These are phyloP conservation scores for Nothomitra cinnamomea DNA, from an alignment of 2,329 filamentous ascomycete species.

Conservation along the genomic window DNA sequence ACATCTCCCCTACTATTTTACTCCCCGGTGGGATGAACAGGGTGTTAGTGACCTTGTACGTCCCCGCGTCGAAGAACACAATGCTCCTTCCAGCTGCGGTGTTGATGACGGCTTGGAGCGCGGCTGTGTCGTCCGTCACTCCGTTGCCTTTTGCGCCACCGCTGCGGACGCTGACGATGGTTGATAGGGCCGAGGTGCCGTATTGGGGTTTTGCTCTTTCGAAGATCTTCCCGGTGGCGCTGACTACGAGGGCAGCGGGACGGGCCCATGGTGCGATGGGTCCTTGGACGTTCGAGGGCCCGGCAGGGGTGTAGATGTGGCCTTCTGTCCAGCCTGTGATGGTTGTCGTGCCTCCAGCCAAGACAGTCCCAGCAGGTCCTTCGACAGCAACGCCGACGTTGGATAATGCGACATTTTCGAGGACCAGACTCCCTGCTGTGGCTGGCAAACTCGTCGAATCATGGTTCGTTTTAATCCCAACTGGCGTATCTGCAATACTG, in stretches of 20 bases:
- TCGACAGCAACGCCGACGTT: constrained; percentile 31
- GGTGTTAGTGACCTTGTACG: constrained; percentile 34
- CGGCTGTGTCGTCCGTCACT: constrained; percentile 39
- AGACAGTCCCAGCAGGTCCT: constrained; percentile 19
- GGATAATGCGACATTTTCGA: constrained; percentile 36
- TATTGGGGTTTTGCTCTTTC: constrained; percentile 39
- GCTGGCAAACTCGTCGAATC: constrained; percentile 22
- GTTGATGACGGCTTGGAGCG: constrained; percentile 39
- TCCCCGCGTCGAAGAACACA: constrained; percentile 39
- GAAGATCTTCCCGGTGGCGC: constrained; percentile 28
- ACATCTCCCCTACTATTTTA: constrained; percentile 22
- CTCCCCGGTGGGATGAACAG: constrained; percentile 28
- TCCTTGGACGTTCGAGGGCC: constrained; percentile 27
- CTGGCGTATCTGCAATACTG: constrained; percentile 29
- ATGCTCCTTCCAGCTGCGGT: constrained; percentile 31
- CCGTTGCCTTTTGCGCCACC: constrained; percentile 34
- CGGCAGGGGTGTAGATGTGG: constrained; percentile 26
- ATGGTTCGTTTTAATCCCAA: constrained; percentile 33
- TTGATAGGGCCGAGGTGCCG: constrained; percentile 19
- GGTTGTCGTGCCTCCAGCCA: constrained; percentile 22
- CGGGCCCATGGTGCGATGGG: constrained; percentile 26
- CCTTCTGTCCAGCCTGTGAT: constrained; percentile 28
- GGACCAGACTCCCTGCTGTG: constrained; percentile 31
- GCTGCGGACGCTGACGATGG: constrained; percentile 28
- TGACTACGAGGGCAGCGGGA: constrained; percentile 26